These are phyloP conservation scores for Populus pruinosa DNA, from an alignment of 345 rosid genomes.

Conservation along the genomic window DNA sequence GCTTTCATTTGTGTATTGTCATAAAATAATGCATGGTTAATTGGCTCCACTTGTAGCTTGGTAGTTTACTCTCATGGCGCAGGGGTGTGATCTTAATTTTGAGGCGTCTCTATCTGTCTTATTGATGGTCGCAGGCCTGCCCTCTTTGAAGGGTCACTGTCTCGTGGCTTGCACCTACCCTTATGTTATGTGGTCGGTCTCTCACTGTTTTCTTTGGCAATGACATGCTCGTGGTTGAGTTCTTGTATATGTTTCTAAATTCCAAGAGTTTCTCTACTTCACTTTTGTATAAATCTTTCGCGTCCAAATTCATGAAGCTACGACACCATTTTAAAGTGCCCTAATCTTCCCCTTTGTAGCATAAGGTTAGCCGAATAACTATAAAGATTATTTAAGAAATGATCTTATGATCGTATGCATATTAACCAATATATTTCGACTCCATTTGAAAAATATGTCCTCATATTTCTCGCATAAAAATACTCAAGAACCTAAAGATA, in stretches of 20 bases:
- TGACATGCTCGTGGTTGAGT: background rate
- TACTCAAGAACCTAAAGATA: no score
- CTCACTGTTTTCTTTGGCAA: background rate
- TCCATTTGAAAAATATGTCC: no score
- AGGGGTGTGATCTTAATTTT: conserved; percentile 22
- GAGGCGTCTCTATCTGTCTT: conserved; percentile 46
- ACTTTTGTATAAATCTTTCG: conserved; percentile 27
- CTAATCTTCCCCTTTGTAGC: background rate
- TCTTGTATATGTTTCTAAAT: conserved; percentile 9
- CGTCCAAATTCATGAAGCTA: conserved; percentile 11
- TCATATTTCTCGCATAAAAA: no score
- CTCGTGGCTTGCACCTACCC: conserved; percentile 13
- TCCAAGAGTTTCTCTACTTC: conserved; percentile 23
- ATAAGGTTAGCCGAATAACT: background rate
- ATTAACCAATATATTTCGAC: no score
- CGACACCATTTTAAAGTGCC: conserved; percentile 3
- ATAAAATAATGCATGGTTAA: conserved; percentile 9
- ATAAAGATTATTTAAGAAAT: background rate
- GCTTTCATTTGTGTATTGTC: conserved; percentile 19
- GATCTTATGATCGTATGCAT: no score
- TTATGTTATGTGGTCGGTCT: conserved; percentile 25
- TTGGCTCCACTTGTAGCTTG: conserved; percentile 26
- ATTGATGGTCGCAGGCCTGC: conserved; percentile 23
- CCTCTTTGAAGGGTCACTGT: conserved; percentile 45
- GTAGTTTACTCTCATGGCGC: background rate